Conservation (phyloP, 2,329 filamentous ascomycete species). For the Talaromyces sp. region DNA sequence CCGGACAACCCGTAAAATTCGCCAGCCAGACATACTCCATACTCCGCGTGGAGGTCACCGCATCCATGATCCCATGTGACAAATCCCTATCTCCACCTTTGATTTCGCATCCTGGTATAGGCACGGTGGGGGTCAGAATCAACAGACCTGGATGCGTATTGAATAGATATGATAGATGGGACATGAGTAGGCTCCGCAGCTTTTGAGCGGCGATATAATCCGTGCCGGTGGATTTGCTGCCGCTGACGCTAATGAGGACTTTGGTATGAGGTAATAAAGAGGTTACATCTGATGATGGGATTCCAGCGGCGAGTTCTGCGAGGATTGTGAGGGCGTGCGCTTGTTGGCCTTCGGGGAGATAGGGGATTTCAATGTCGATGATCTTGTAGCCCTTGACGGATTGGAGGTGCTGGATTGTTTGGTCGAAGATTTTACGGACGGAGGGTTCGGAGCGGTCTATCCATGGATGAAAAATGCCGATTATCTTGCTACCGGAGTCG, state of each 20-base stretch:
- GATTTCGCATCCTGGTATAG: conserved; percentile 71
- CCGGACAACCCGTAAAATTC: conserved; percentile 76
- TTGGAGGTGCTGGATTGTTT: conserved; percentile 56
- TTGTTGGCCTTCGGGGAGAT: conserved; percentile 65
- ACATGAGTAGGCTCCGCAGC: conserved; percentile 73
- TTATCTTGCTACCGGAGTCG: conserved; percentile 49
- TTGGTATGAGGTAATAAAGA: conserved; percentile 65
- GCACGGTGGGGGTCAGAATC: conserved; percentile 73
- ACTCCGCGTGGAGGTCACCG: conserved; percentile 66
- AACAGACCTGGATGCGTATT: conserved; percentile 68
- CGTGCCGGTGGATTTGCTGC: conserved; percentile 59
- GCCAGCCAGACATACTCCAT: conserved; percentile 87
- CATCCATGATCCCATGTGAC: conserved; percentile 65
- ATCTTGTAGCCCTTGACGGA: conserved; percentile 39
- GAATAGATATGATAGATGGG: conserved; percentile 70
- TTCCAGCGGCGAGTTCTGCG: conserved; percentile 59
- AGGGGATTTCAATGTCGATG: conserved; percentile 51
- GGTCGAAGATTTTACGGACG: conserved; percentile 61
- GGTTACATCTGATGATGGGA: conserved; percentile 51
- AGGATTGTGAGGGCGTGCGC: conserved; percentile 78
- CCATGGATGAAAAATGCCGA: conserved; percentile 69
- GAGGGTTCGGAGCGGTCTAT: conserved; percentile 63
- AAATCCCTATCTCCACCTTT: conserved; percentile 60
- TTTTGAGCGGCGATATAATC: conserved; percentile 73
- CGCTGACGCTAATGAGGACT: conserved; percentile 62